phyloP scores from a whole-genome alignment of 2,329 filamentous ascomycete genomes.

The Cadophora sp. region DNA sequence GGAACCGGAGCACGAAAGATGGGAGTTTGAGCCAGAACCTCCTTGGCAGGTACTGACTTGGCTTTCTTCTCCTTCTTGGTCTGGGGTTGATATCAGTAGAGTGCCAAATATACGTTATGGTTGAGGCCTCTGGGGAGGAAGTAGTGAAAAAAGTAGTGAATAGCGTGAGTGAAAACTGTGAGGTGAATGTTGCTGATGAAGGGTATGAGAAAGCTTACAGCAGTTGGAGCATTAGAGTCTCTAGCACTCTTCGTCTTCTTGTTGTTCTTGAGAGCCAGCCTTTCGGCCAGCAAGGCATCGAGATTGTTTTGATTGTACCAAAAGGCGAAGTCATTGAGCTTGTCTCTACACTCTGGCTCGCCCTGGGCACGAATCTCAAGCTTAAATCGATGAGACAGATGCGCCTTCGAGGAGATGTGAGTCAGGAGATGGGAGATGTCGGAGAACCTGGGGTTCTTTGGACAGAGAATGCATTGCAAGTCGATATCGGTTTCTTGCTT shows the following conservation, averaged over 20 bases:
- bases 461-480: slow-evolving; percentile 83
- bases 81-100: background rate
- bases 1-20: slow-evolving; percentile 42
- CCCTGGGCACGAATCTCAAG: slow-evolving; percentile 74
- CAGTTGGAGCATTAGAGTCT: slow-evolving; percentile 17
- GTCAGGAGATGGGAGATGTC: slow-evolving; percentile 92
- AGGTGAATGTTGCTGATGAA: background rate
- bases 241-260: slow-evolving; percentile 56
- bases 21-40: slow-evolving; percentile 26
- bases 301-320: slow-evolving; percentile 81
- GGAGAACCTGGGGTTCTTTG: slow-evolving; percentile 80
- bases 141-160: background rate
- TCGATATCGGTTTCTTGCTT: slow-evolving; percentile 55
- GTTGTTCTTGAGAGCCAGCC: slow-evolving; percentile 77
- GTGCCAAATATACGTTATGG: background rate
- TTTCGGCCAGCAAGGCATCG: slow-evolving; percentile 75
- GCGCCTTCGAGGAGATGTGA: slow-evolving; percentile 91
- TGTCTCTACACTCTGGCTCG: slow-evolving; percentile 67
- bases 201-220: slow-evolving; percentile 25
- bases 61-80: slow-evolving; percentile 30
- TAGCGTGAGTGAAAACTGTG: background rate
- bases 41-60: slow-evolving; percentile 20
- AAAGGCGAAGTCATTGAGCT: slow-evolving; percentile 72
- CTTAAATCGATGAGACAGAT: slow-evolving; percentile 84
- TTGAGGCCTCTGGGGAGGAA: background rate